Evolutionary conservation across 768 basidiomycete genomes (phyloP), one percentile per base, ranked within the genome.

Genomic region (Mrakia frigida): DNA sequence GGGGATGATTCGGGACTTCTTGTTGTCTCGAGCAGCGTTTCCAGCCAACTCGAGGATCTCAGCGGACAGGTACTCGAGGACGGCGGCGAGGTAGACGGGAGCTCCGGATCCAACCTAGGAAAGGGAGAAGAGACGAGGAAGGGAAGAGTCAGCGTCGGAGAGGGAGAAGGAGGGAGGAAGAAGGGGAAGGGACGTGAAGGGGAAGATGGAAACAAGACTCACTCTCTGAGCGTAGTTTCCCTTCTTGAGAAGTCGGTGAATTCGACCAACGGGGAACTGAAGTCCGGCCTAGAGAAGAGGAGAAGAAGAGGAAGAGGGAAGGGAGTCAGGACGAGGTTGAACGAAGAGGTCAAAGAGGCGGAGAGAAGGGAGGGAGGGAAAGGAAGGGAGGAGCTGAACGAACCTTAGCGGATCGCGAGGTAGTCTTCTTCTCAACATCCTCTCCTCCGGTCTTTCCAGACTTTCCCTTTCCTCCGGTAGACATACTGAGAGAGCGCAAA

Each of bases 1-100:
- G 74, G 93, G 94, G 33, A 94, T 92, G 80, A 95, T 94, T 90
- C 94, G 93, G 80, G 92, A 90, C 86, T 94, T 92, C 88, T 92
- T 93, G 87, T 93, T 93, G 85, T 92, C 90, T 77, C 89, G 88
- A 69, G 91, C 91, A 13, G 56, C 85, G 84, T 85, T 85, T 81
- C 93, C 93, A 78, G 93, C 93, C 50, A 95, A 87, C 83, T 95
- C 93, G 79, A 95, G 90, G 83, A 95, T 94, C 84, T 95, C 93
- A 65, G 93, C 93, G 77, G 92, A 90, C 78, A 95, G 90, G 83
- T 95, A 94, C 84, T 94, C 93, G 75, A 94, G 89, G 78, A 94
- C 92, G 28, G 92, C 92, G 50, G 92, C 92, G 74, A 94, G 89
- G 85, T 94, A 94, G 70, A 94, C 92, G 91, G 93, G 92, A 79